Evolutionary conservation across 108 stramenopile genomes (phyloP).

Genomic region (Skeletonema menzelii): DNA sequence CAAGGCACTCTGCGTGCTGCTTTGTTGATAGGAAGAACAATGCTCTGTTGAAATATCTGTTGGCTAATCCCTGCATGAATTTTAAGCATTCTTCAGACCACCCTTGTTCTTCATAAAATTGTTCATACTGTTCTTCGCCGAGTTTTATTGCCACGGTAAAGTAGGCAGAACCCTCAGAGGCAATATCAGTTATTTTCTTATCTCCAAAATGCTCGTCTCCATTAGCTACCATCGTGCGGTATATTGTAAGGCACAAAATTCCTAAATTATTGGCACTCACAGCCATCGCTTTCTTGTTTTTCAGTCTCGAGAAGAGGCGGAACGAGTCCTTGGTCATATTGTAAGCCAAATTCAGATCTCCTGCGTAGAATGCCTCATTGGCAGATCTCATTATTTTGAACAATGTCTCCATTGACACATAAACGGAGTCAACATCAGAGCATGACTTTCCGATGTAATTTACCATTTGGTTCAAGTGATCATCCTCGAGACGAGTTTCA

Average conservation of each 20-base stretch:
- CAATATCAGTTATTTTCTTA: constrained; percentile 16
- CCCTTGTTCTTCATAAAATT: constrained; percentile 46
- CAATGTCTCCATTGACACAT: constrained; percentile 52
- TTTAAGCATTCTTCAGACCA: constrained; percentile 33
- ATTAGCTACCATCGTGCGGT: constrained; percentile 30
- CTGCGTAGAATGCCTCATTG: constrained; percentile 59
- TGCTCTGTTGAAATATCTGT: constrained; percentile 69
- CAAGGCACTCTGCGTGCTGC: constrained; percentile 25
- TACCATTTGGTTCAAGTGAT: constrained; percentile 50
- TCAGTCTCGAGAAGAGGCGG: constrained; percentile 51
- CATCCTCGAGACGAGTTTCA: constrained; percentile 10
- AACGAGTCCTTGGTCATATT: constrained; percentile 56
- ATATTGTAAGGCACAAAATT: constrained; percentile 55
- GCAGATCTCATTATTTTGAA: constrained; percentile 57
- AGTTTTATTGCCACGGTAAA: constrained; percentile 48
- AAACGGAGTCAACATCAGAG: constrained; percentile 50
- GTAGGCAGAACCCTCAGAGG: constrained; percentile 32
- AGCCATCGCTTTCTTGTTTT: constrained; percentile 66
- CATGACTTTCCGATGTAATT: constrained; percentile 38
- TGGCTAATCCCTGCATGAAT: constrained; percentile 58
- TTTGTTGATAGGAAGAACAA: constrained; percentile 50
- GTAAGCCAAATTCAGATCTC: constrained; percentile 47
- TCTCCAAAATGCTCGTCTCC: constrained; percentile 17
- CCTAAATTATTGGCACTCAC: constrained; percentile 68
- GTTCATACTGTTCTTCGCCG: constrained; percentile 48